A percentile compares a stretch with the other conserved stretches of the same genome.
Conservation (phyloP, 345 rosid genomes). For the Salix caprea region DNA sequence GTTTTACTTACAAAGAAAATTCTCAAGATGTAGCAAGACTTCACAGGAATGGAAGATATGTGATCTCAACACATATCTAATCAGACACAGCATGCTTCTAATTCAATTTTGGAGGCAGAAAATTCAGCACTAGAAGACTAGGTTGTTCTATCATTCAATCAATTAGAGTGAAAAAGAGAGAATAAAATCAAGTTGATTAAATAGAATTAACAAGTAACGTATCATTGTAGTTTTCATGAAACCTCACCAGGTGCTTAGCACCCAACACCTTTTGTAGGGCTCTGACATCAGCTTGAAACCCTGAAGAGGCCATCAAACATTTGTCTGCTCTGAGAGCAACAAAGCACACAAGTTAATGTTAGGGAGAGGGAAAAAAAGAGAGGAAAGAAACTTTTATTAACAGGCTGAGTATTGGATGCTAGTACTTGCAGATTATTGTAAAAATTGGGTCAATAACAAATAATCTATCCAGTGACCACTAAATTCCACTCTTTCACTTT, state of each 20-base stretch:
- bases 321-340: conserved; percentile 65
- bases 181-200: not conserved
- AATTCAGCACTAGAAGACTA: not conserved
- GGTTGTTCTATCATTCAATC: not conserved
- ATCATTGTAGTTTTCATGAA: not conserved
- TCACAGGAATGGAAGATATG: not conserved
- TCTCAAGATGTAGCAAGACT: not conserved
- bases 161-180: not conserved
- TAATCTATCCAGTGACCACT: not conserved
- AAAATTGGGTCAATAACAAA: not conserved
- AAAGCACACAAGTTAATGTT: not conserved
- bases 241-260: conserved; percentile 87
- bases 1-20: not conserved
- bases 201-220: not conserved
- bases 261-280: conserved; percentile 81
- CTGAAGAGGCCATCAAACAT: conserved; percentile 84
- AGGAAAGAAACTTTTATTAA: not conserved
- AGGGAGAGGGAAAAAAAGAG: not conserved
- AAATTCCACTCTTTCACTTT: not conserved
- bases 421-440: not conserved
- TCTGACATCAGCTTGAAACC: conserved; percentile 94
- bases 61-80: not conserved
- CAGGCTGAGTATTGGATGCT: not conserved
- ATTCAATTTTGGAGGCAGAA: not conserved
- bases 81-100: not conserved